These are phyloP conservation scores for Hansenula sp. DNA, from an alignment of 1,139 yeast genomes.

Conservation along the genomic window DNA sequence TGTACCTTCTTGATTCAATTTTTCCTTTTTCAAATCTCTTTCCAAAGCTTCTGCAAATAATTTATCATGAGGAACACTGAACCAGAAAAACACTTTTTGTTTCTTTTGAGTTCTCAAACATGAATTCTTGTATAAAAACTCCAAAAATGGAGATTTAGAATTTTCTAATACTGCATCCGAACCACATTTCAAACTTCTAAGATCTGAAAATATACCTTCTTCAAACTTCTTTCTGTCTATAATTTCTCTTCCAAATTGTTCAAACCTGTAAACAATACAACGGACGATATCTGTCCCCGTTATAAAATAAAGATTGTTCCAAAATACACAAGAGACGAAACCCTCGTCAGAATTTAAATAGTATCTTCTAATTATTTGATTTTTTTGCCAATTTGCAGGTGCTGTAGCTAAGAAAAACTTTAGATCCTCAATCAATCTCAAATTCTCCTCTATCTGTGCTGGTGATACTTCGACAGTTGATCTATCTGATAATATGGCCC, in stretches of 20 bases:
- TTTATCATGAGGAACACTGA: constrained; percentile 90
- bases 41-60: constrained; percentile 92
- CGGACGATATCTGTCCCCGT: constrained; percentile 97
- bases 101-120: constrained; percentile 94
- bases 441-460: constrained; percentile 38
- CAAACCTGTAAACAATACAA: constrained; percentile 83
- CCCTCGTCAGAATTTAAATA: constrained; percentile 87
- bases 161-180: constrained; percentile 84
- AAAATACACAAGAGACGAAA: constrained; percentile 83
- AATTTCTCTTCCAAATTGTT: constrained; percentile 84
- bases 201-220: constrained; percentile 91
- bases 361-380: constrained; percentile 82
- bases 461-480: background rate
- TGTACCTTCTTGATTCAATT: constrained; percentile 50
- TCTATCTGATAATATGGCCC: background rate
- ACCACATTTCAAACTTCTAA: constrained; percentile 83
- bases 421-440: constrained; percentile 67
- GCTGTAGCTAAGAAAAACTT: constrained; percentile 88
- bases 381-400: constrained; percentile 91
- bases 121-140: constrained; percentile 77
- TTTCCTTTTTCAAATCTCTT: constrained; percentile 83
- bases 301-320: constrained; percentile 87
- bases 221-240: constrained; percentile 90
- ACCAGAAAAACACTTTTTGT: constrained; percentile 97
- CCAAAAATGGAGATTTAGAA: constrained; percentile 83